phyloP scores from a whole-genome alignment of 176 grass and related monocot genomes.

The Paspalum notatum region DNA sequence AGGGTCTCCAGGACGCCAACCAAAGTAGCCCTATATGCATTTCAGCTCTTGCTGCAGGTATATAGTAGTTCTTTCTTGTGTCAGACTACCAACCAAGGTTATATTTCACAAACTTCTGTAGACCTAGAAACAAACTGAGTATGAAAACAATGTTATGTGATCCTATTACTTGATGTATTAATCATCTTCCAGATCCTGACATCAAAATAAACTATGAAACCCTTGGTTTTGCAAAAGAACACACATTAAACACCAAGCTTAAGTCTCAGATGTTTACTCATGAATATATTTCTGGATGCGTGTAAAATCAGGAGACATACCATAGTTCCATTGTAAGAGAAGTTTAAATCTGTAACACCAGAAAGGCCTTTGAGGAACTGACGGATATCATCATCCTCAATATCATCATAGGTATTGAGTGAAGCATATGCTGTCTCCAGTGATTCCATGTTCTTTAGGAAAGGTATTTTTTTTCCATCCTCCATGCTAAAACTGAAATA shows the following conservation, averaged over 20 bases:
- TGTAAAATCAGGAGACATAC: neutral
- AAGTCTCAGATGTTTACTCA: neutral
- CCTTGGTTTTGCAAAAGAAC: neutral
- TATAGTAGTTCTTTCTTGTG: neutral
- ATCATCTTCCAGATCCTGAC: neutral
- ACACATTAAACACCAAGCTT: neutral
- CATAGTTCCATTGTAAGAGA: neutral
- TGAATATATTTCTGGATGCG: neutral
- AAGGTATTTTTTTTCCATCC: accelerated
- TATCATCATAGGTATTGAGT: neutral
- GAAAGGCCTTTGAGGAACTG: conserved; percentile 5
- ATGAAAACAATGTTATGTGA: neutral
- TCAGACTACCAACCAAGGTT: neutral
- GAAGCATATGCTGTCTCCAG: neutral
- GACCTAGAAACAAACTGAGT: neutral
- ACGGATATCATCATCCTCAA: neutral
- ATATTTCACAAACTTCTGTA: neutral
- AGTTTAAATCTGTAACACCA: neutral
- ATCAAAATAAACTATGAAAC: neutral
- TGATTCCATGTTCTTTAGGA: conserved; percentile 1
- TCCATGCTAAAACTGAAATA: neutral
- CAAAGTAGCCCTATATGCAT: neutral
- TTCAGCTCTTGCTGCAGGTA: neutral
- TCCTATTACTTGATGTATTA: neutral
- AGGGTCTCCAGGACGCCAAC: too few relatives aligned